Evolutionary conservation across 768 basidiomycete species (phyloP).

Genomic region (Cubamyces sp.): DNA sequence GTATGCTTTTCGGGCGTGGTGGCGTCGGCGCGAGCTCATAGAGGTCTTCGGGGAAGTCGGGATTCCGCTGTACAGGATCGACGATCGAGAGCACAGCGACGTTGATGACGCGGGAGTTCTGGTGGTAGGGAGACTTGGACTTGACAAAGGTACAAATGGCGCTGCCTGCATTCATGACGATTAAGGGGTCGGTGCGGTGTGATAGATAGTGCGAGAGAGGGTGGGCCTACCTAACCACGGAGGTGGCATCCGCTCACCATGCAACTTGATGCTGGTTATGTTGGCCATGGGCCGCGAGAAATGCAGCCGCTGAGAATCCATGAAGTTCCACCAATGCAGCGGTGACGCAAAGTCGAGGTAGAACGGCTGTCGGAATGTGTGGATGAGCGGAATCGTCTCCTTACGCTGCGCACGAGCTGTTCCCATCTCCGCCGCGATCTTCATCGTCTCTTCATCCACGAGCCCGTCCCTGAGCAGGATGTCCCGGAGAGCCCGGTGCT

Average conservation of each 20-base stretch:
- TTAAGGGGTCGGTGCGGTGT: neutral
- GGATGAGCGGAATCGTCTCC: neutral
- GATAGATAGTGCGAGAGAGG: neutral
- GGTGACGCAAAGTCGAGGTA: slow-evolving; percentile 1
- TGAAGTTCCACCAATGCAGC: slow-evolving; percentile 11
- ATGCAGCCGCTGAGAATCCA: neutral
- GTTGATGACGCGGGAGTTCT: neutral
- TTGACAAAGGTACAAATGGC: neutral
- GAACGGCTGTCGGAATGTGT: slow-evolving; percentile 4
- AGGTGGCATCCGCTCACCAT: neutral
- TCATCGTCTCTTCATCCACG: neutral
- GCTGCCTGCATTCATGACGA: neutral
- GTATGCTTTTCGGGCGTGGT: neutral
- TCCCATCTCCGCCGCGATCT: neutral
- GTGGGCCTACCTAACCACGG: slow-evolving; percentile 2
- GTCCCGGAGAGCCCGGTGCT: neutral
- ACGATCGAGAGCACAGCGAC: neutral
- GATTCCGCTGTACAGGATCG: neutral
- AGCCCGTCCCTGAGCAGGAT: slow-evolving; percentile 6
- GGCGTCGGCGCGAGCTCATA: neutral
- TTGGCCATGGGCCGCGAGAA: neutral
- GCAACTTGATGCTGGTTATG: neutral
- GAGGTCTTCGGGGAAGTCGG: neutral
- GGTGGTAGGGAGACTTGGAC: neutral
- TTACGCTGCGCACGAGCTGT: neutral